Percentiles rank a stretch among this genome's conserved stretches.
phyloP scores from a whole-genome alignment of 768 basidiomycete genomes.

The Serendipita sp. region DNA sequence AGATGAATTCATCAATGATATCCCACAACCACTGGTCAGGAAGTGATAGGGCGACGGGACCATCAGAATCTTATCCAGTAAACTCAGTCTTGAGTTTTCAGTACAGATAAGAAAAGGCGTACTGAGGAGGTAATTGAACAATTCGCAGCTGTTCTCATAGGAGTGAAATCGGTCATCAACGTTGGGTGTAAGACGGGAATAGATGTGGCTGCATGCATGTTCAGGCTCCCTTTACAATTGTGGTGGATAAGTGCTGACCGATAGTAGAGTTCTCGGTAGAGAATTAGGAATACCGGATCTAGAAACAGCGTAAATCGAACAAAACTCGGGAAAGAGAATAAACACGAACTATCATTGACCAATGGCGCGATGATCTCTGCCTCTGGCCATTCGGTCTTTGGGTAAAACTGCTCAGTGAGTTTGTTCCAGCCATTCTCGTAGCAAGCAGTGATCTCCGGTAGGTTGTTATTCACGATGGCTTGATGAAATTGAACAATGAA shows the following conservation, averaged over 20 bases:
- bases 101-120: slow-evolving; percentile 18
- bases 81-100: neutral
- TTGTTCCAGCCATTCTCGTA: slow-evolving; percentile 98
- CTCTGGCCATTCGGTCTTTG: slow-evolving; percentile 93
- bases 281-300: slow-evolving; percentile 91
- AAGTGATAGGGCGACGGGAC: slow-evolving; percentile 81
- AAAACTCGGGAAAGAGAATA: neutral
- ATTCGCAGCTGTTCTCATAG: slow-evolving; percentile 93
- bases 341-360: slow-evolving; percentile 67
- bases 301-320: neutral
- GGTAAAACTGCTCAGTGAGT: slow-evolving; percentile 89
- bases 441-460: slow-evolving; percentile 76
- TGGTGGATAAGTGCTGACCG: slow-evolving; percentile 24
- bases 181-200: slow-evolving; percentile 87
- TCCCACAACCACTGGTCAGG: slow-evolving; percentile 99
- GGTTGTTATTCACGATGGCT: slow-evolving; percentile 81
- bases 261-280: slow-evolving; percentile 92
- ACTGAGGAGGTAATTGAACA: slow-evolving; percentile 97
- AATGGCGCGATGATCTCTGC: slow-evolving; percentile 89
- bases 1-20: slow-evolving; percentile 93
- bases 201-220: slow-evolving; percentile 44
- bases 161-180: slow-evolving; percentile 97
- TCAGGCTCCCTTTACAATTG: neutral
- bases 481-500: slow-evolving; percentile 94
- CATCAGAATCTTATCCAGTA: slow-evolving; percentile 59